phyloP scores from a whole-genome alignment of 768 basidiomycete species.

The Phlebiopsis gigantea region DNA sequence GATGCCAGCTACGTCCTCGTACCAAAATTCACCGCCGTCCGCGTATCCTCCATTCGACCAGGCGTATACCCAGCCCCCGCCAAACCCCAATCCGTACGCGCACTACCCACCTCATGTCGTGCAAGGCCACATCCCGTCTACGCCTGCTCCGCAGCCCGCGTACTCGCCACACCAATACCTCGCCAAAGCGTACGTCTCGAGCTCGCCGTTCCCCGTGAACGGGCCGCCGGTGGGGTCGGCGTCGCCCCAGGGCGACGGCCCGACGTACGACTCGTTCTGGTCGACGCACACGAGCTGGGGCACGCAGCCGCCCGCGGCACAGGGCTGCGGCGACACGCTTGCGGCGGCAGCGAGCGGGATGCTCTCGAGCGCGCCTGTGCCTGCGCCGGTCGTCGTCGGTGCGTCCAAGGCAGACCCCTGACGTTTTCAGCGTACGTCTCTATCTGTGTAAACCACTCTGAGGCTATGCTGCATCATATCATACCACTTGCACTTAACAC shows the following conservation, averaged over 20 bases:
- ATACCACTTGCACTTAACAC: neutral
- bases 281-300: constrained; percentile 11
- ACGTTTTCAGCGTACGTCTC: no score
- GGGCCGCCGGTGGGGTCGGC: neutral
- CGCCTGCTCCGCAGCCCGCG: neutral
- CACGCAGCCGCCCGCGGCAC: neutral
- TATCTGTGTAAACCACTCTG: neutral
- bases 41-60: neutral
- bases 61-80: neutral
- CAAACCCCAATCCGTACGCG: neutral
- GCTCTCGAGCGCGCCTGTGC: no score
- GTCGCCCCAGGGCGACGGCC: neutral
- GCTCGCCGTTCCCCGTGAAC: constrained; percentile 9
- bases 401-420: no score
- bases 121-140: neutral
- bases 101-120: constrained; percentile 5
- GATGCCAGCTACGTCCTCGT: neutral
- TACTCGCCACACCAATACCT: constrained; percentile 7
- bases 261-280: constrained; percentile 18
- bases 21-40: no score
- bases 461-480: neutral
- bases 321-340: neutral
- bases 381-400: no score
- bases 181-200: constrained; percentile 3
- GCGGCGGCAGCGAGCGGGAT: neutral